Evolutionary conservation across 305 asterid species (phyloP).

Genomic region (Salvia sclarea): DNA sequence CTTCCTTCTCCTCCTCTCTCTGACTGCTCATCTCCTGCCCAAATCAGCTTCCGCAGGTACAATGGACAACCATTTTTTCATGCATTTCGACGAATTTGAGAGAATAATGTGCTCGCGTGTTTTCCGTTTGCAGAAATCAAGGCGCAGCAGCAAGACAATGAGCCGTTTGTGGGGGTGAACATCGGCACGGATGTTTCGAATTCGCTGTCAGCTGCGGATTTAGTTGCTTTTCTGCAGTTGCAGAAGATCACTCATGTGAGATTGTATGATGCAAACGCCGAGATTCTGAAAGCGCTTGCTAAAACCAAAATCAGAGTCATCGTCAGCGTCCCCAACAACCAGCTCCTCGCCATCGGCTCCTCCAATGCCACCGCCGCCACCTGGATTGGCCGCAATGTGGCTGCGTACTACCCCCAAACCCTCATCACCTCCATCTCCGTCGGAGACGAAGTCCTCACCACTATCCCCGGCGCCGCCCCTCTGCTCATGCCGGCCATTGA

Average conservation of each 20-base stretch:
- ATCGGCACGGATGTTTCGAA: conserved; percentile 89
- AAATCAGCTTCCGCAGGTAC: conserved; percentile 50
- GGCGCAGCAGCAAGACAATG: conserved; percentile 63
- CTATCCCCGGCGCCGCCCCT: conserved; percentile 76
- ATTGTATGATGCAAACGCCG: conserved; percentile 77
- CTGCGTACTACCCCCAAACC: conserved; percentile 79
- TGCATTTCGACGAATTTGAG: conserved; percentile 6
- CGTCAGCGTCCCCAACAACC: conserved; percentile 91
- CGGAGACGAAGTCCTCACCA: conserved; percentile 89
- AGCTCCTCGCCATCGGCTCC: conserved; percentile 90
- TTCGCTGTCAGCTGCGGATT: conserved; percentile 59
- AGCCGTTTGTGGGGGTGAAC: conserved; percentile 91
- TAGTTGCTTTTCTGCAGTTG: conserved; percentile 65
- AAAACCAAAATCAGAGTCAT: conserved; percentile 82
- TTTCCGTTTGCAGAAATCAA: conserved; percentile 49
- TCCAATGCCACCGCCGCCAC: conserved; percentile 93
- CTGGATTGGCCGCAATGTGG: conserved; percentile 91
- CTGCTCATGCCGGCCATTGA: conserved; percentile 91
- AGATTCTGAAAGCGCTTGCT: conserved; percentile 77
- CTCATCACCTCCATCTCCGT: conserved; percentile 81
- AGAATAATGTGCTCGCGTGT: neutral
- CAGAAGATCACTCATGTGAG: conserved; percentile 82
- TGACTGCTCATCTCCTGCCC: conserved; percentile 19
- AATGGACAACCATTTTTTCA: neutral
- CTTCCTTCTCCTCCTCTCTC: conserved; percentile 35